Conservation (phyloP, 106 monocot species). For the Dioscorea alata region DNA sequence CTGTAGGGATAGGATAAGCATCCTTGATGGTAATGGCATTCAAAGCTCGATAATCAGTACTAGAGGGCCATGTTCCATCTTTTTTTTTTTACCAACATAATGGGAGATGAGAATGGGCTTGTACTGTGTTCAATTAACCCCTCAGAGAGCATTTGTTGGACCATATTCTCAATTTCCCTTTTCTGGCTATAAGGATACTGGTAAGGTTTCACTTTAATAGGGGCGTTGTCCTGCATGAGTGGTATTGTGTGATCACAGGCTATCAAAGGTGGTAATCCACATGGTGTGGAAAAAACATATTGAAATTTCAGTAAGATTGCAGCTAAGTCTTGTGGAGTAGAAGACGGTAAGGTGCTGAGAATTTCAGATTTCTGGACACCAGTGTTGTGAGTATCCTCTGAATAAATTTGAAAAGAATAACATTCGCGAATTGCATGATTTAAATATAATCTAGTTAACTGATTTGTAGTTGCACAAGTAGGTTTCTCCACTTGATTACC, state of each 20-base stretch:
- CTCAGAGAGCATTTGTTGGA: not conserved
- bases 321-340: no score
- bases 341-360: no score
- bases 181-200: not conserved
- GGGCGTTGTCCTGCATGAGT: no score
- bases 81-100: not conserved
- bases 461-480: no score
- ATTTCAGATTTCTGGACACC: no score
- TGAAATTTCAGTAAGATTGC: no score
- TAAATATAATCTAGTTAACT: no score
- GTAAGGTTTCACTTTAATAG: not conserved
- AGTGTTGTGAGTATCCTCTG: no score
- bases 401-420: no score
- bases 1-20: not conserved
- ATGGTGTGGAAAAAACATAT: not conserved
- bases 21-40: not conserved
- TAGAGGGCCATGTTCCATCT: not conserved
- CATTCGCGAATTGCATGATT: no score
- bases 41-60: conserved; percentile 4
- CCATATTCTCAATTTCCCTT: no score
- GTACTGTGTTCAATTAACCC: not conserved
- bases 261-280: not conserved
- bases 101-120: conserved; percentile 1
- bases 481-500: no score
- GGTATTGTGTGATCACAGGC: not conserved